Base-by-base conservation (phyloP, 805 yeast species). In the Ogataea trehalophila region DNA sequence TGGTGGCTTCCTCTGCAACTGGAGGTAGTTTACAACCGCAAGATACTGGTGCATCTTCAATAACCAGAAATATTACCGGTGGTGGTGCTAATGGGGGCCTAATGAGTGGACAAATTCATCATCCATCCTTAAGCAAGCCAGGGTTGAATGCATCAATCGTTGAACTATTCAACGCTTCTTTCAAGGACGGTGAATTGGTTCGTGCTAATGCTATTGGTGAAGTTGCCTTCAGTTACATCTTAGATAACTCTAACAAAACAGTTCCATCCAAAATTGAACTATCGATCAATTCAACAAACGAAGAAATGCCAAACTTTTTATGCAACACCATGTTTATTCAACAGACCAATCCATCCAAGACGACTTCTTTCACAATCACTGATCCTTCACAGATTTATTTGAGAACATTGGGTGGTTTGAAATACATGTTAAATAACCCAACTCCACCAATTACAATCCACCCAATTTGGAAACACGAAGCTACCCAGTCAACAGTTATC, bases 391-490 rank as follows among this genome's bases (percentile, higher is more conserved):
- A 74, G 41, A 80, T 85, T 39, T 65, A 77, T 36, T 74, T 81
- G 38, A 80, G 80, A 58, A 84, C 95, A 1, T 71, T 86, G 35
- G 95, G 95, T 26, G 96, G 91, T 0, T 68, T 91, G 56, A 87
- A 87, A 63, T 92, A 91, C 62, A 73, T 84, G 62, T 60, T 79
- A 43, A 74, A 75, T 38, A 69, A 72, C 46, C 69, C 73, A 48
- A 63, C 69, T 15, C 79, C 83, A 9, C 97, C 98, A 13, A 66
- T 92, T 23, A 65, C 78, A 29, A 74, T 92, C 41, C 74, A 81
- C 37, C 97, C 96, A 38, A 79, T 85, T 40, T 94, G 98, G 98
- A 85, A 90, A 60, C 85, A 85, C 61, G 97, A 91, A 64, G 75
- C 76, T 17, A 83, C 76, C 46, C 96, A 90, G 69, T 83, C 97